A percentile compares a stretch with the other conserved stretches of the same genome.
Evolutionary conservation across 495 filamentous ascomycete species (phyloP).

Genomic region (Oidiodendron maius): DNA sequence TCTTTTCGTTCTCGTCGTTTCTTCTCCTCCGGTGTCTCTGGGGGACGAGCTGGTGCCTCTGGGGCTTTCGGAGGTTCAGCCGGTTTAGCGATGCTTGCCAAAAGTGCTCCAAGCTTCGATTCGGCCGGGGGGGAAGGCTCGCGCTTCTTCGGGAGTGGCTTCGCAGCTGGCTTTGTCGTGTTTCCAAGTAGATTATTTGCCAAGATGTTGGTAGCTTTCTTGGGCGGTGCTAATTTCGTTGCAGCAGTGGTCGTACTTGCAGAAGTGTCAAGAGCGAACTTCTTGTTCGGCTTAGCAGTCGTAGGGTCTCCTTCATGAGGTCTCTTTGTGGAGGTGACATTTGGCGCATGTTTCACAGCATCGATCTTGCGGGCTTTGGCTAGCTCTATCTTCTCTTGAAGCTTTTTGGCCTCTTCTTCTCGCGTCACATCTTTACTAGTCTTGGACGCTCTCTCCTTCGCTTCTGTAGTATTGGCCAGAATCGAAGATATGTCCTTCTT

Average conservation of each 20-base stretch:
- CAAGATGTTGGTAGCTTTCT: conserved; percentile 12
- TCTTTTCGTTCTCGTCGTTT: conserved; percentile 74
- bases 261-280: conserved; percentile 16
- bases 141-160: conserved; percentile 29
- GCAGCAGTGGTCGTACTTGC: conserved; percentile 1
- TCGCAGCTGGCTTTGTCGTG: conserved; percentile 20
- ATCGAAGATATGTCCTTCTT: conserved; percentile 37
- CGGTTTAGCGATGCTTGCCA: conserved; percentile 63
- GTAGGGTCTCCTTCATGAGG: conserved; percentile 19
- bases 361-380: conserved; percentile 30
- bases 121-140: conserved; percentile 24
- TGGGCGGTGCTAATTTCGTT: conserved; percentile 14
- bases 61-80: conserved; percentile 48
- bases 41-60: conserved; percentile 46
- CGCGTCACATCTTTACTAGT: conserved; percentile 17
- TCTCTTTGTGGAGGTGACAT: conserved; percentile 14
- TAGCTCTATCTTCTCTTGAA: conserved; percentile 15
- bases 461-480: conserved; percentile 41
- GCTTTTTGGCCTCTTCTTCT: conserved; percentile 13
- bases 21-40: conserved; percentile 73
- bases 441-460: conserved; percentile 40
- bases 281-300: conserved; percentile 20
- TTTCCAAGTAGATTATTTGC: conserved; percentile 26
- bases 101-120: conserved; percentile 33
- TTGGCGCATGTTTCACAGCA: conserved; percentile 1